Base-by-base conservation (phyloP, 2,329 filamentous ascomycete genomes). In the Exophiala spinifera region DNA sequence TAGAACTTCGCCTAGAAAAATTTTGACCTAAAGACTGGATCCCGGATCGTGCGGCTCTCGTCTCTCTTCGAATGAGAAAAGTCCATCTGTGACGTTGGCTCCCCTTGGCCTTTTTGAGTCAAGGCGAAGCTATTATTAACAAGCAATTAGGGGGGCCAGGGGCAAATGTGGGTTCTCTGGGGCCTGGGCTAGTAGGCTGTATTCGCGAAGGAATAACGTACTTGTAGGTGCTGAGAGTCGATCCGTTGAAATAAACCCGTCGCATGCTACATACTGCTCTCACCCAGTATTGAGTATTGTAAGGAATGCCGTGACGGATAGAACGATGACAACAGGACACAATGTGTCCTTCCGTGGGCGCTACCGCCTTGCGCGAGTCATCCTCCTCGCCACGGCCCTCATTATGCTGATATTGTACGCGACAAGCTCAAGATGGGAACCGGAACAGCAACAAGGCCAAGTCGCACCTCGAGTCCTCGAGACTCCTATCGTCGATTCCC, bases 121-220 rank as follows among this genome's bases (percentile, higher is more conserved):
- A n/a, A 39, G 36, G 36, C 36, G 36, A 39, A 19, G n/a, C 36
- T 39, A 39, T 39, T 39, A 39, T 39, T 39, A 39, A 39, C 36
- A 31, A 31, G 28, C 28, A 31, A 31, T 31, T 31, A 31, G 28
- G 28, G 28, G 28, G 28, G 11, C 28, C 28, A 31, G 28, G 28
- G 28, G 28, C 28, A 11, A 8, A 10, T n/a, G 28, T 31, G 28
- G 28, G 10, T 31, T 31, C 28, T 25, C 23, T 7, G 7, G 23
- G 4, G 23, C 23, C 7, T 3, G 23, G 3, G 23, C 23, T 25
- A 4, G 3, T 11, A 10, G 28, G 28, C 28, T 31, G 4, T 31
- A 31, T 31, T 31, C 28, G 28, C 28, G 28, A 31, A 31, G 10
- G 8, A 31, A 31, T n/a, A n/a, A n/a, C n/a, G n/a, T n/a, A n/a